Evolutionary conservation across 2,329 filamentous ascomycete genomes (phyloP).

Genomic region (Verticillium albo-atrum): DNA sequence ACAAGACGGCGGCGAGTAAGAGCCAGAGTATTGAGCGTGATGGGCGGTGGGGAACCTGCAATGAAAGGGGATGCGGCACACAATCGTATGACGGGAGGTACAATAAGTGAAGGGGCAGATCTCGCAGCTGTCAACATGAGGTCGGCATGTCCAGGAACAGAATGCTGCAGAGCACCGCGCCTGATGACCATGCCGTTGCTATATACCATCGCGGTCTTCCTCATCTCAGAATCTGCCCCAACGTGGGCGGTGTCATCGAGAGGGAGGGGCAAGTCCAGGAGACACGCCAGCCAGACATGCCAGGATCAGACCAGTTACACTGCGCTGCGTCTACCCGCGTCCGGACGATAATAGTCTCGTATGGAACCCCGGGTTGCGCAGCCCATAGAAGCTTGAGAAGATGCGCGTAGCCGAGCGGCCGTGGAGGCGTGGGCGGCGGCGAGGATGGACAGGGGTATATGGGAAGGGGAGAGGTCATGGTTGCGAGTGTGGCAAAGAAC

Average conservation of each 20-base stretch:
- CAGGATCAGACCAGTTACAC: slow-evolving; percentile 13
- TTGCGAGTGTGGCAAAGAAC: background rate
- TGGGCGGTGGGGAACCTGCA: background rate
- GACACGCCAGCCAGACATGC: background rate
- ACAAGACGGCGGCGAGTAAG: background rate
- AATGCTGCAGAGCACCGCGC: background rate
- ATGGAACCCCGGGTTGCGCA: slow-evolving; percentile 17
- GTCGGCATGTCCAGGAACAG: background rate
- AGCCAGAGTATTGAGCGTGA: background rate
- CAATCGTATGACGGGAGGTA: background rate
- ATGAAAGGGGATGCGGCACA: background rate
- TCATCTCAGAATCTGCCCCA: background rate
- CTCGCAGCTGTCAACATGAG: background rate
- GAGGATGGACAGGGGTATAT: background rate
- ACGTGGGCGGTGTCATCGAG: background rate
- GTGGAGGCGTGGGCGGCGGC: background rate
- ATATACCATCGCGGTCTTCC: slow-evolving; percentile 2
- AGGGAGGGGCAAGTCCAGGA: background rate
- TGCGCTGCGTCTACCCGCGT: slow-evolving; percentile 20
- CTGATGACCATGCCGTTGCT: background rate
- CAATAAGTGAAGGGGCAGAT: background rate
- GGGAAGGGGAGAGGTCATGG: background rate
- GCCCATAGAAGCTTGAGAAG: slow-evolving; percentile 5
- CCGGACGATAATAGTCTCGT: slow-evolving; percentile 31
- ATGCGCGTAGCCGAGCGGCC: slow-evolving; percentile 9